phyloP scores from a whole-genome alignment of 2,329 filamentous ascomycete genomes.

The Paracorniculantispora psalliotae region DNA sequence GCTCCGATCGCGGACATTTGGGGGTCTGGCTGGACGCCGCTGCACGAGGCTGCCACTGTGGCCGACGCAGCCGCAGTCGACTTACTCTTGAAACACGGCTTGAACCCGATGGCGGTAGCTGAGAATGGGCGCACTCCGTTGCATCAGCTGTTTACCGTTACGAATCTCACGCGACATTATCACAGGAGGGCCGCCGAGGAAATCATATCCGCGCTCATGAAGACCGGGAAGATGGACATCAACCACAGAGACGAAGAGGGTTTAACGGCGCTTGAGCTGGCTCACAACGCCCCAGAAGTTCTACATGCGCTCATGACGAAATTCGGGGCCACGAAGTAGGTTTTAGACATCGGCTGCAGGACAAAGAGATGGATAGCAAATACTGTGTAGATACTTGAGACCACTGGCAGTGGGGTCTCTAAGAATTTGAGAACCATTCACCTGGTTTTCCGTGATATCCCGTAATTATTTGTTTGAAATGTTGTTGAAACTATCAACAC shows the following conservation, averaged over 20 bases:
- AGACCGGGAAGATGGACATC: neutral
- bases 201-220: neutral
- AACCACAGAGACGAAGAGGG: conserved; percentile 1
- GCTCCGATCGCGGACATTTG: neutral
- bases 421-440: too few species aligned
- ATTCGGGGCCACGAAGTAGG: neutral
- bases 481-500: too few species aligned
- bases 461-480: too few species aligned
- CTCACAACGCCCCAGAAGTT: neutral
- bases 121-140: neutral
- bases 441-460: too few species aligned
- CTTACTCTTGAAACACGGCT: neutral
- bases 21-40: neutral
- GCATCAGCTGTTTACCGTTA: neutral
- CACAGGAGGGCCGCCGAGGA: neutral
- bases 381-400: too few species aligned
- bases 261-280: neutral
- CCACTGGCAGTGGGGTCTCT: too few species aligned
- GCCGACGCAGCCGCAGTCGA: neutral
- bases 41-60: neutral
- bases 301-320: neutral
- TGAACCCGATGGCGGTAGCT: neutral
- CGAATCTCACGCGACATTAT: too few species aligned
- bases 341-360: too few species aligned
- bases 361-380: too few species aligned